These are phyloP conservation scores for Lasiodiplodia theobromae DNA, from an alignment of 2,329 filamentous ascomycete species.

Conservation along the genomic window DNA sequence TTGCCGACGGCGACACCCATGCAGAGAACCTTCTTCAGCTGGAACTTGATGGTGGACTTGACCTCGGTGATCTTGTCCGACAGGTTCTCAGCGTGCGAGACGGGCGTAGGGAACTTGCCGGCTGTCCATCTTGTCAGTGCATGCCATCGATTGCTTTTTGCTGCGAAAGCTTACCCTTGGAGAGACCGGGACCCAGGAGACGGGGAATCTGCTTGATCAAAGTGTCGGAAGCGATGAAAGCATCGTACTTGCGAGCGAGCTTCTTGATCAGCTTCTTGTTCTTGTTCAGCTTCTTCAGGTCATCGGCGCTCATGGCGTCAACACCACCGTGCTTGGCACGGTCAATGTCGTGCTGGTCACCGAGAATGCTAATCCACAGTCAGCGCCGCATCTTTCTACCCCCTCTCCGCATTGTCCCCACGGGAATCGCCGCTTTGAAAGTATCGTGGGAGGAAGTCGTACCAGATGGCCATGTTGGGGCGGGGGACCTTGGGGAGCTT, in stretches of 20 bases:
- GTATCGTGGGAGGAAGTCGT: conserved; percentile 33
- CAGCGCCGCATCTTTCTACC: conserved; percentile 30
- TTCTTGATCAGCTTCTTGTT: conserved; percentile 99
- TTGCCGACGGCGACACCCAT: conserved; percentile 99
- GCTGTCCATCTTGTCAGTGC: conserved; percentile 62
- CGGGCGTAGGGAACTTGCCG: conserved; percentile 99
- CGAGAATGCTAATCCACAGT: conserved; percentile 68
- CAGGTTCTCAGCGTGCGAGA: conserved; percentile 96
- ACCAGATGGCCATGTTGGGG: conserved; percentile 88
- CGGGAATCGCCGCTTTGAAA: background rate
- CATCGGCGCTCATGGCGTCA: conserved; percentile 97
- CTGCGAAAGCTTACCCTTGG: conserved; percentile 73
- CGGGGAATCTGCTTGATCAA: conserved; percentile 99
- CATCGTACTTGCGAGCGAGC: conserved; percentile 99
- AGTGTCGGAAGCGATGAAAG: conserved; percentile 95
- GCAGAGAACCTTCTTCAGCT: conserved; percentile 99
- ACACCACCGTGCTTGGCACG: conserved; percentile 99
- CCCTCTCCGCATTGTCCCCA: background rate
- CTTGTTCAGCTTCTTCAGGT: conserved; percentile 99
- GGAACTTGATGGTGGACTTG: conserved; percentile 99
- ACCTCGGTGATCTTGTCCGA: conserved; percentile 96
- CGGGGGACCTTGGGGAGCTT: conserved; percentile 90
- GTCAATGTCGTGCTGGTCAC: conserved; percentile 98
- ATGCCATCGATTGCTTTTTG: background rate
- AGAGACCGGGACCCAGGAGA: conserved; percentile 98